These are phyloP conservation scores for Aspergillus tanneri DNA, from an alignment of 2,329 filamentous ascomycete genomes.

Conservation along the genomic window DNA sequence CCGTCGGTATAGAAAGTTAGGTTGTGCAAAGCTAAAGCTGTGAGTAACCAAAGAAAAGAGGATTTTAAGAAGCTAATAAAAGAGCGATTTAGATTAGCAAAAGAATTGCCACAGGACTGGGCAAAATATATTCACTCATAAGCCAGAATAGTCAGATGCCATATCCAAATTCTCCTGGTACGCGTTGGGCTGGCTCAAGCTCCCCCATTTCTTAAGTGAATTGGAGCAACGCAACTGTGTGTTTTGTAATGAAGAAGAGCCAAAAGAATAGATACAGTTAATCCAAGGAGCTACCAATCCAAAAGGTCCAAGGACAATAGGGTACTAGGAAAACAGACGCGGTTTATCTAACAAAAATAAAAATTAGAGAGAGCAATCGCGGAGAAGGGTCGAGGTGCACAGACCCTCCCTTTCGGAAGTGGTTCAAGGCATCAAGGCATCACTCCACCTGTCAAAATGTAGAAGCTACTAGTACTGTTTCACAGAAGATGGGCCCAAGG, in stretches of 20 bases:
- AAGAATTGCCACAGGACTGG: background rate
- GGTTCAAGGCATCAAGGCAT: background rate
- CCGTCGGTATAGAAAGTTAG: background rate
- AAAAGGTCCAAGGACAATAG: background rate
- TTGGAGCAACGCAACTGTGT: background rate
- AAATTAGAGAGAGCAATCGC: background rate
- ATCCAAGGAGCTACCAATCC: background rate
- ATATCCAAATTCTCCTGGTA: background rate
- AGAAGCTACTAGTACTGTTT: background rate
- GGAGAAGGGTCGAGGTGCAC: slow-evolving; percentile 1
- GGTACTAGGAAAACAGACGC: too few relatives aligned
- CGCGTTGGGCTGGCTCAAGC: background rate
- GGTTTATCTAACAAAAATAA: background rate
- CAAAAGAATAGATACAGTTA: background rate
- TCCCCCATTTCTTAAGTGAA: background rate
- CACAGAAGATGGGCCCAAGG: too few relatives aligned
- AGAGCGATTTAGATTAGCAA: background rate
- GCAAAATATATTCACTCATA: background rate
- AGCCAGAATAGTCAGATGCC: background rate
- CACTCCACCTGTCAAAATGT: background rate
- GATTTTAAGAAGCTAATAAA: background rate
- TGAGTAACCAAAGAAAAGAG: background rate
- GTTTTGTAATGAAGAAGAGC: background rate
- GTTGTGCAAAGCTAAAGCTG: background rate
- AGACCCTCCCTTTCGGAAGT: background rate